Percentiles rank a stretch among this genome's conserved stretches.
Conservation (phyloP, 139 green algal species). For the Micractinium conductrix region DNA sequence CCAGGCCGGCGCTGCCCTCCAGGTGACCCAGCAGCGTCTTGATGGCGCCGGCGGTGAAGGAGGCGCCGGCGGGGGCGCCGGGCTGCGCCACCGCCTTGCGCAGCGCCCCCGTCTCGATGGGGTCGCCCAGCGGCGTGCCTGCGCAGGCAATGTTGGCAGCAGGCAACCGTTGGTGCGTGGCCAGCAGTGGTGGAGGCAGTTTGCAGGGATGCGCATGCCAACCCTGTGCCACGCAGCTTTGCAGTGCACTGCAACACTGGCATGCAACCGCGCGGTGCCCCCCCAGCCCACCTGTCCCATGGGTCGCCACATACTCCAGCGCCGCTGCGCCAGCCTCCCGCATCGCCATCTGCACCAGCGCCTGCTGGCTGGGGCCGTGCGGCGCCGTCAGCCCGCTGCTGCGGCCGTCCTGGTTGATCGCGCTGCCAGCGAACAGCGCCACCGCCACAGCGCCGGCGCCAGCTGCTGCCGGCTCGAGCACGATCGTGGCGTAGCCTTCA, state of each 20-base stretch:
- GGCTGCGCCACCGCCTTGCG: slow-evolving; percentile 59
- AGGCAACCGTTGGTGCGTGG: not conserved
- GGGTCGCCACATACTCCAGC: slow-evolving; percentile 47
- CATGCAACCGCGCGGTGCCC: no score
- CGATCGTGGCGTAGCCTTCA: slow-evolving; percentile 69
- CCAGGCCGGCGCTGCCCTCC: slow-evolving; percentile 82
- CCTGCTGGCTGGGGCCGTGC: slow-evolving; percentile 80
- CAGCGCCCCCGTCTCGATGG: slow-evolving; percentile 81
- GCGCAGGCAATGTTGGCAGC: slow-evolving; percentile 25
- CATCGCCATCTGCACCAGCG: slow-evolving; percentile 64
- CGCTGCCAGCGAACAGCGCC: slow-evolving; percentile 62
- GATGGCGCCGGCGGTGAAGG: slow-evolving; percentile 66
- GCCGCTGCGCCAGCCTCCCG: slow-evolving; percentile 10
- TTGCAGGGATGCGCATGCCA: no score
- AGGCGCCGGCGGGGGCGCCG: slow-evolving; percentile 11
- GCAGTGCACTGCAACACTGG: no score
- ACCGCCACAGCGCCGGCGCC: not conserved
- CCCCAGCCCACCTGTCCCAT: slow-evolving; percentile 51
- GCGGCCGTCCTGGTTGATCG: slow-evolving; percentile 92
- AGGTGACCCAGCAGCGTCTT: slow-evolving; percentile 78
- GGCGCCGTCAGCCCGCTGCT: slow-evolving; percentile 87
- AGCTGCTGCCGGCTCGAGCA: slow-evolving; percentile 57
- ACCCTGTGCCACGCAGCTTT: no score
- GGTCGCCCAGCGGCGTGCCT: slow-evolving; percentile 83
- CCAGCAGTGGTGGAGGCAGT: no score